Conservation (phyloP, 2,329 filamentous ascomycete species). For the Hortaea sp. region DNA sequence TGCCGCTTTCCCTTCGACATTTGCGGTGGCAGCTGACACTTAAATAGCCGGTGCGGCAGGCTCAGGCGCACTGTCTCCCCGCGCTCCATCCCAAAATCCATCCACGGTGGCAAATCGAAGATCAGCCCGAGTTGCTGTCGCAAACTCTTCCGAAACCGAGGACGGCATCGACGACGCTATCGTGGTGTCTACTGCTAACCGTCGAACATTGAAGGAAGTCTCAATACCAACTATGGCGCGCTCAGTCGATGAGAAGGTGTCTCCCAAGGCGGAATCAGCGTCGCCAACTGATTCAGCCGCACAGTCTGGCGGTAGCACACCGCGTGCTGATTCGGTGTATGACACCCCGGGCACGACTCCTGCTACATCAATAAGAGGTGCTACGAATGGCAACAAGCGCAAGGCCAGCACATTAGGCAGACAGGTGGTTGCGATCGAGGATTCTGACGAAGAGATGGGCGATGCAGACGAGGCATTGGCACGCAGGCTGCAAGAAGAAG, state of each 20-base stretch:
- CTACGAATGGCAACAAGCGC: conserved; percentile 16
- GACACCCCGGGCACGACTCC: conserved; percentile 57
- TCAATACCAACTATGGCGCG: conserved; percentile 9
- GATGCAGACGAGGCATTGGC: conserved; percentile 22
- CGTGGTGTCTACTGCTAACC: neutral
- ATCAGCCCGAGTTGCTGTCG: neutral
- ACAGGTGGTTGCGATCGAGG: conserved; percentile 15
- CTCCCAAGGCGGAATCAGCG: neutral
- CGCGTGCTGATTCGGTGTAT: conserved; percentile 37
- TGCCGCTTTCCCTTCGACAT: neutral
- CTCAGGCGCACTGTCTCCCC: neutral
- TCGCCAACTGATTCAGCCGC: conserved; percentile 6
- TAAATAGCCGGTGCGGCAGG: neutral
- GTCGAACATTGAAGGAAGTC: conserved; percentile 5
- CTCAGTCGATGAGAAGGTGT: neutral
- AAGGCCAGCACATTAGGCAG: conserved; percentile 22
- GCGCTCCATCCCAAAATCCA: neutral
- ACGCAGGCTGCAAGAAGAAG: conserved; percentile 25
- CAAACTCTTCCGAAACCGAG: conserved; percentile 3
- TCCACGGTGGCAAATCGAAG: conserved; percentile 2
- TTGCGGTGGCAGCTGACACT: neutral
- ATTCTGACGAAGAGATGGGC: conserved; percentile 15
- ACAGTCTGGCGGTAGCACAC: conserved; percentile 14
- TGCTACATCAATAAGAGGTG: conserved; percentile 30
- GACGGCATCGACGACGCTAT: conserved; percentile 5